Evolutionary conservation across 306 rosid genomes (phyloP), one percentile per base, ranked within the genome.

Genomic region (Cajanus cajan): DNA sequence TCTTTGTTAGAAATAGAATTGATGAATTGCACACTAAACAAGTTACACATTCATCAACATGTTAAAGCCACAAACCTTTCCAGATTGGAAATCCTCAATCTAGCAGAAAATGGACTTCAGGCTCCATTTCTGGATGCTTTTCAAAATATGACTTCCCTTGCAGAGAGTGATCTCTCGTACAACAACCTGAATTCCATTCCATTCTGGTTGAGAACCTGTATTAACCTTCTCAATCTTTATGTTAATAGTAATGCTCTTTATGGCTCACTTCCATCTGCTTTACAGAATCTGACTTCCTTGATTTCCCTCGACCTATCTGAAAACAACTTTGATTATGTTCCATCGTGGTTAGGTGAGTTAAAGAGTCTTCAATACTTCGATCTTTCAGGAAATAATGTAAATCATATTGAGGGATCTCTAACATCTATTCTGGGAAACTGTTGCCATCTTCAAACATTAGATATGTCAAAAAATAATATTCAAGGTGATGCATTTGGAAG

Each of bases 211-310:
- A 8, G 2, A 15, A 48, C 8, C 3, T 48, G 21, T 48, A n/a
- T 0, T n/a, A n/a, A 48, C 8, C 54, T 48, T 48, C 21, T 48
- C 54, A 15, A 1, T 48, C 54, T 48, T 15, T 4, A 0, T 48
- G 21, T 15, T 48, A 0, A 7, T 2, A 8, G 13, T n/a, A 63
- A 63, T 36, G 54, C 43, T 0, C 11, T 77, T 15, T 3, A 40
- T 12, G 66, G 84, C 11, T 25, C 80, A 48, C 6, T 83, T 55
- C 85, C 82, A 15, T 9, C 8, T 1, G 9, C 24, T 52, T 4
- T 71, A 3, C 48, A 36, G 41, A 86, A 77, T 48, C 9, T 77
- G 54, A 73, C 82, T 24, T 61, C 83, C 13, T 68, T 82, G 39
- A 41, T 1, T 16, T 0, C 0, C 1, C 75, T 82, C 59, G 68